Conservation (phyloP, 768 basidiomycete genomes). For the Dentipellis sp. region DNA sequence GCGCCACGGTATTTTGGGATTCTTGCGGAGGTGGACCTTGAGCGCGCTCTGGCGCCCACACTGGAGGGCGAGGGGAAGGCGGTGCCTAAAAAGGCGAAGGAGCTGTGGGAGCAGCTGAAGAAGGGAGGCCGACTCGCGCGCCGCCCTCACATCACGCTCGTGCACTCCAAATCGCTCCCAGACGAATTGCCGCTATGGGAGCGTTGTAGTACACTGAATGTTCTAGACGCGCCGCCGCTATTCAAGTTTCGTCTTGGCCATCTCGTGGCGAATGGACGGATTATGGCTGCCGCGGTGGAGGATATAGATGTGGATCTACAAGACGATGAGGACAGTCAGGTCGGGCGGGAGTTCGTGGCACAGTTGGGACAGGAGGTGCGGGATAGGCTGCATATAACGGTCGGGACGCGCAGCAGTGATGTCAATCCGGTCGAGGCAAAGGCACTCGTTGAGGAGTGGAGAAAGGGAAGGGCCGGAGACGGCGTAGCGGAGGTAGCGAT, state of each 20-base stretch:
- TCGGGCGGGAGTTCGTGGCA: conserved; percentile 38
- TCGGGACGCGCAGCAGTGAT: conserved; percentile 53
- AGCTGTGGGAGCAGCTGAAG: conserved; percentile 44
- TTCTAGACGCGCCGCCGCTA: conserved; percentile 31
- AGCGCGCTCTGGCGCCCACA: conserved; percentile 32
- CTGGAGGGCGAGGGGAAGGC: conserved; percentile 24
- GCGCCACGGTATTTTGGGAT: conserved; percentile 70
- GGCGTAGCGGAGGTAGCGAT: conserved; percentile 22
- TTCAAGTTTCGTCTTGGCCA: conserved; percentile 54
- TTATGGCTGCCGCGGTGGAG: conserved; percentile 76
- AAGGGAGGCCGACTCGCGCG: conserved; percentile 35
- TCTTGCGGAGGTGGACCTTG: conserved; percentile 62
- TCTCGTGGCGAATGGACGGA: conserved; percentile 66
- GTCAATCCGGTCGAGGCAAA: conserved; percentile 65
- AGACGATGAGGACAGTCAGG: conserved; percentile 23
- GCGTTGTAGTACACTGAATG: conserved; percentile 36
- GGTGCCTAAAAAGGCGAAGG: conserved; percentile 20
- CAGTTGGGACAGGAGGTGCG: conserved; percentile 37
- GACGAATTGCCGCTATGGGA: conserved; percentile 35
- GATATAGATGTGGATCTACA: conserved; percentile 33
- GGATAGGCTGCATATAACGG: conserved; percentile 70
- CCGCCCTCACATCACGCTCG: conserved; percentile 81
- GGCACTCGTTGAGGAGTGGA: conserved; percentile 50
- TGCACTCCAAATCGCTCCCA: conserved; percentile 50
- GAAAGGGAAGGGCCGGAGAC: conserved; percentile 22